These are phyloP conservation scores for Penicillium macrosclerotiorum DNA, from an alignment of 495 filamentous ascomycete genomes.

Conservation along the genomic window DNA sequence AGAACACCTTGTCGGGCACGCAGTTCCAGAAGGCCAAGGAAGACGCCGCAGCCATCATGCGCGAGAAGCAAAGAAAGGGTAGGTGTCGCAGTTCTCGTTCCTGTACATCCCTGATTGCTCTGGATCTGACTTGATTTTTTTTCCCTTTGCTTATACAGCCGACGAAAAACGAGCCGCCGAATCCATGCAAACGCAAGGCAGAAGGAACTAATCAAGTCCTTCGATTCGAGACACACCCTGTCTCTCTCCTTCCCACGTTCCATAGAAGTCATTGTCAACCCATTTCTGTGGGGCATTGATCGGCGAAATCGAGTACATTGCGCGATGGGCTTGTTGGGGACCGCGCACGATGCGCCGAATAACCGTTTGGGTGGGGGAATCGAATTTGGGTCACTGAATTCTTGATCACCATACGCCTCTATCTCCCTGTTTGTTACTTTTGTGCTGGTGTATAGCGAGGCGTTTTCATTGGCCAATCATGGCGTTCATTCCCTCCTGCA, in stretches of 20 bases:
- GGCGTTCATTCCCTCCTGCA: constrained; percentile 19
- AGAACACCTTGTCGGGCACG: constrained; percentile 57
- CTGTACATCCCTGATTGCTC: no score
- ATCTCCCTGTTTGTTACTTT: background rate
- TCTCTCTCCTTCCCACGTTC: background rate
- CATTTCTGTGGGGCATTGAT: no score
- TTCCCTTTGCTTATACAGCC: constrained; percentile 16
- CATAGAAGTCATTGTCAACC: no score
- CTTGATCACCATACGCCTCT: background rate
- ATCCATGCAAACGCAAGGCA: constrained; percentile 20
- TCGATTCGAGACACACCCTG: constrained; percentile 1
- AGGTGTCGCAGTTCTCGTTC: constrained; percentile 20
- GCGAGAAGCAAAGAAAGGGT: constrained; percentile 86
- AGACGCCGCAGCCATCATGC: constrained; percentile 77
- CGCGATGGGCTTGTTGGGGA: background rate
- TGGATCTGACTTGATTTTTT: constrained; percentile 9
- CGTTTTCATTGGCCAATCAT: constrained; percentile 17
- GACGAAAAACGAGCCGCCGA: constrained; percentile 31
- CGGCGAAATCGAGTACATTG: no score
- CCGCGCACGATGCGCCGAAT: background rate
- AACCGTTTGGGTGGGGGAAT: background rate
- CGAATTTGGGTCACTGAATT: constrained; percentile 1
- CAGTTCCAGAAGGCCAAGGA: constrained; percentile 75
- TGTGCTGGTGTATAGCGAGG: constrained; percentile 28
- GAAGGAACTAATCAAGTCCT: constrained; percentile 20